phyloP scores from a whole-genome alignment of 768 basidiomycete genomes.

The Lentinula edodes region DNA sequence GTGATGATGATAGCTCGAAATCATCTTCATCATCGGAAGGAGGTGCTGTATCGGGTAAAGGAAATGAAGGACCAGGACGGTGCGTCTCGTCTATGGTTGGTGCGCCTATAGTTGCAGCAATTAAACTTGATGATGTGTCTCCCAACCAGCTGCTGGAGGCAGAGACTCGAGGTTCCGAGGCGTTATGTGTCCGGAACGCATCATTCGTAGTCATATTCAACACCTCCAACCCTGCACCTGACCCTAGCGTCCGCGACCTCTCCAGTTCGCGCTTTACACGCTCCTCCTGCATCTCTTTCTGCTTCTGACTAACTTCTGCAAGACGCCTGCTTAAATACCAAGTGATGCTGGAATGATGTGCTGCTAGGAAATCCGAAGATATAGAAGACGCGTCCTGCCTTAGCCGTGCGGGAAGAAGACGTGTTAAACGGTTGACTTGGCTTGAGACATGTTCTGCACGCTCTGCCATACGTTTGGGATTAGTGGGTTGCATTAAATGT shows the following conservation, averaged over 20 bases:
- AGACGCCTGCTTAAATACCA: constrained; percentile 86
- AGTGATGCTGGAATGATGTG: constrained; percentile 88
- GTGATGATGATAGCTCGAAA: constrained; percentile 75
- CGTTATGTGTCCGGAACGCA: constrained; percentile 12
- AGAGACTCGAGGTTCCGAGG: constrained; percentile 15
- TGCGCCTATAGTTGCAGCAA: constrained; percentile 58
- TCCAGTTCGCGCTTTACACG: constrained; percentile 86
- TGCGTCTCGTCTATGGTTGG: constrained; percentile 23
- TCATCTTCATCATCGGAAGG: constrained; percentile 68
- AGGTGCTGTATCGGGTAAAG: constrained; percentile 23
- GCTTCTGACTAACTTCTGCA: constrained; percentile 68
- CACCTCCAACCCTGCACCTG: constrained; percentile 64
- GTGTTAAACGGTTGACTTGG: constrained; percentile 58
- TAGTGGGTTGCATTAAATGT: constrained; percentile 12
- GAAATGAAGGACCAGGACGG: constrained; percentile 17
- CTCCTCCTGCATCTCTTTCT: constrained; percentile 92
- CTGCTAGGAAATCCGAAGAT: constrained; percentile 72
- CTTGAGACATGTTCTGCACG: constrained; percentile 63
- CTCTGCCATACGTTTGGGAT: constrained; percentile 33
- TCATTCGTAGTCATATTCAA: constrained; percentile 35
- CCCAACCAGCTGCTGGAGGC: constrained; percentile 56
- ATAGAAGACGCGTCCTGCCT: constrained; percentile 47
- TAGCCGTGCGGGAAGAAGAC: constrained; percentile 69
- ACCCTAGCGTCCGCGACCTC: constrained; percentile 76
- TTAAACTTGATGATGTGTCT: constrained; percentile 48